A percentile compares a stretch with the other conserved stretches of the same genome.
Evolutionary conservation across 2,329 filamentous ascomycete species (phyloP).

Genomic region (Chaetomiaceae sp.): DNA sequence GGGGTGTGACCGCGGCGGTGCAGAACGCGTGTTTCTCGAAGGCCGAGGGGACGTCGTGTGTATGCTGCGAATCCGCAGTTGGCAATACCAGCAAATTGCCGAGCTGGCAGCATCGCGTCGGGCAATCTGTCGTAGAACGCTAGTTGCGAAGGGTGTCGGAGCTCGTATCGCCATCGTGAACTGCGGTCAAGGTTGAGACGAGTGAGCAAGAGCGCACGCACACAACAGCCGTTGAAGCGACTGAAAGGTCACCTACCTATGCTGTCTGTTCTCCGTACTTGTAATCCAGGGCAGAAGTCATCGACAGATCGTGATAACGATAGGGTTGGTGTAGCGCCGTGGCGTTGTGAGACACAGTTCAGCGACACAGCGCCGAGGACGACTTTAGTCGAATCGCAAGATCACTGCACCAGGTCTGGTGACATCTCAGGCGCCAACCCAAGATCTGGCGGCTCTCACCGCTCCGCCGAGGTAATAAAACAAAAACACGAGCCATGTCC

Average conservation of each 20-base stretch:
- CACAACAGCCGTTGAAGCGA: neutral
- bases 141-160: slow-evolving; percentile 3
- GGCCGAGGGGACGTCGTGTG: slow-evolving; percentile 5
- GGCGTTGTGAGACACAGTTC: neutral
- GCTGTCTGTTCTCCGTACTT: too few species aligned
- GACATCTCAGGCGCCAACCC: neutral
- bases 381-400: neutral
- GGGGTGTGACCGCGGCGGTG: neutral
- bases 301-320: too few species aligned
- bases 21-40: neutral
- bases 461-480: neutral
- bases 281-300: too few species aligned
- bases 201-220: neutral
- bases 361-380: too few species aligned
- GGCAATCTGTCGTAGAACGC: slow-evolving; percentile 6
- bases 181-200: neutral
- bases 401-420: too few species aligned
- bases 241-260: too few species aligned
- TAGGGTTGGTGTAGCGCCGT: neutral
- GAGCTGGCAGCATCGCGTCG: neutral
- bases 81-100: neutral
- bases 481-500: slow-evolving; percentile 5
- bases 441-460: neutral
- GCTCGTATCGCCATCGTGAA: slow-evolving; percentile 12
- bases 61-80: slow-evolving; percentile 3